phyloP scores from a whole-genome alignment of 192 early-diverging fungal genomes.

The Radiomyces spectabilis region DNA sequence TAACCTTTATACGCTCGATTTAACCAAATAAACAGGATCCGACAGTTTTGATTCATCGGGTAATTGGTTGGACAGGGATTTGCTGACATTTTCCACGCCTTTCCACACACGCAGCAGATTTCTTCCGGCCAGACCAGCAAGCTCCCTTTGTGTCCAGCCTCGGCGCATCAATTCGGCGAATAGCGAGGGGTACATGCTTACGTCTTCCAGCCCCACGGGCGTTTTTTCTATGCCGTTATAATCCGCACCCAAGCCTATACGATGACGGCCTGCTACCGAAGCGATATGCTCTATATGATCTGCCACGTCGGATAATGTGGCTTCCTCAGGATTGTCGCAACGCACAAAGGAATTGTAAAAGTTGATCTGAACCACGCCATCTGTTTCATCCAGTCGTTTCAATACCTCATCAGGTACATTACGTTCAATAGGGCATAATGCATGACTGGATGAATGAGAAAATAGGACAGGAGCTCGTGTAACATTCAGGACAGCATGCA shows the following conservation, averaged over 20 bases:
- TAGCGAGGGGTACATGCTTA: slow-evolving; percentile 35
- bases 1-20: no score
- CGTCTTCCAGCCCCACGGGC: slow-evolving; percentile 51
- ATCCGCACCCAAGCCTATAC: slow-evolving; percentile 59
- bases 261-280: slow-evolving; percentile 36
- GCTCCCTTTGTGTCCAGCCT: slow-evolving; percentile 28
- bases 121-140: slow-evolving; percentile 27
- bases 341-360: slow-evolving; percentile 43
- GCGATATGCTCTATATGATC: slow-evolving; percentile 54
- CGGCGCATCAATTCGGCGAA: slow-evolving; percentile 24
- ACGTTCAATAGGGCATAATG: slow-evolving; percentile 40
- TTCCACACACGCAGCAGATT: slow-evolving; percentile 30
- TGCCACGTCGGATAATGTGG: slow-evolving; percentile 35
- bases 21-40: no score
- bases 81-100: slow-evolving; percentile 27
- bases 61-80: slow-evolving; percentile 16
- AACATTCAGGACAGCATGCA: slow-evolving; percentile 43
- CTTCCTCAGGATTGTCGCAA: slow-evolving; percentile 18
- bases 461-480: slow-evolving; percentile 53
- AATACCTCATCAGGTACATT: slow-evolving; percentile 59
- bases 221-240: slow-evolving; percentile 49
- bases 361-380: slow-evolving; percentile 62
- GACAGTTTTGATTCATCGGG: no score
- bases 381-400: slow-evolving; percentile 26
- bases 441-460: slow-evolving; percentile 50